Conservation (phyloP, 1,284 basidiomycete species). For the Hymenochaete sp. region DNA sequence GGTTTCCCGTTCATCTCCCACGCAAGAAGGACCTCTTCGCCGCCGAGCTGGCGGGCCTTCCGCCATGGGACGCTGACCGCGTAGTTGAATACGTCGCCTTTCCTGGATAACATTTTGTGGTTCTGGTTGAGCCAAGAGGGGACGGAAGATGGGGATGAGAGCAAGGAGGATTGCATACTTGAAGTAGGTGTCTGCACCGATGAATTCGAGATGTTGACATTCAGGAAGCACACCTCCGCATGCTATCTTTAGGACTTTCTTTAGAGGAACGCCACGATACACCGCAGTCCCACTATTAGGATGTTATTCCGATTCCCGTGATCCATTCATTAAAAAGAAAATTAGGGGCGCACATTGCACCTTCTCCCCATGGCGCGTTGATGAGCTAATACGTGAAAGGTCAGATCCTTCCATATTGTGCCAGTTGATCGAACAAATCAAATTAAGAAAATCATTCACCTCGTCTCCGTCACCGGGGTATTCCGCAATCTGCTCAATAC, state of each 20-base stretch:
- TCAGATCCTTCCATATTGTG: no score
- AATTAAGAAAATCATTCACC: no score
- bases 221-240: slow-evolving; percentile 43
- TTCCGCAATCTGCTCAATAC: slow-evolving; percentile 43
- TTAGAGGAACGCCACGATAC: slow-evolving; percentile 43
- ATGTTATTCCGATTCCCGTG: neutral
- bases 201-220: slow-evolving; percentile 45
- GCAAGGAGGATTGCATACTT: slow-evolving; percentile 31
- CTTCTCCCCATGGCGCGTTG: slow-evolving; percentile 49
- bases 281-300: slow-evolving; percentile 32
- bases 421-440: no score
- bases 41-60: slow-evolving; percentile 35
- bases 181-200: slow-evolving; percentile 52
- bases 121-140: neutral
- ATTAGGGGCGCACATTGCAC: slow-evolving; percentile 37
- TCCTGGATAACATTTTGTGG: slow-evolving; percentile 26
- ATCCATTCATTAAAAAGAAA: neutral
- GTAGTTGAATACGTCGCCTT: slow-evolving; percentile 43
- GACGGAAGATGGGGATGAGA: neutral
- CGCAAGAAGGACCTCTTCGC: slow-evolving; percentile 46
- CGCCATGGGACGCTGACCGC: slow-evolving; percentile 47
- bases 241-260: slow-evolving; percentile 45
- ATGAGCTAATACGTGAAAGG: no score
- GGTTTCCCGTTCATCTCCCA: slow-evolving; percentile 53
- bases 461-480: slow-evolving; percentile 55